Base-by-base conservation (phyloP, 495 filamentous ascomycete genomes). In the Penicillium samsonianum region DNA sequence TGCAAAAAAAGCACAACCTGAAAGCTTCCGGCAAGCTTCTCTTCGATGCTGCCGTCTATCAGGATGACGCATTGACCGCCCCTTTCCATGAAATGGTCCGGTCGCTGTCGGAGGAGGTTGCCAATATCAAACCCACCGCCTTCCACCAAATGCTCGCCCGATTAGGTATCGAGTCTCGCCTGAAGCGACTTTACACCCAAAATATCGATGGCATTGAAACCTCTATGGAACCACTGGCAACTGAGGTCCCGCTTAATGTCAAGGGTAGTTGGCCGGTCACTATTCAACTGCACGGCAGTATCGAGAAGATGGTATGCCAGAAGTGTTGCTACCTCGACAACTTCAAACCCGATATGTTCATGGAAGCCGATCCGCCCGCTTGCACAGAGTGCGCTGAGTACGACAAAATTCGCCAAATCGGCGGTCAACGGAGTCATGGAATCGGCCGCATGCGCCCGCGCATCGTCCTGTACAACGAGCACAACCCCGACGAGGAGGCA, bases 81-180 rank as follows among this genome's bases (percentile, higher is more conserved):
- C 88, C 87, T 4, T 98, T 98, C 78, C 95, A 98, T 71, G 86
- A 87, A 67, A 96, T 98, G 92, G 91, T 98, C 55, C 89, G 92
- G 64, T 84, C 87, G 65, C 81, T 98, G 55, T 91, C 91, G 30
- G 76, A 87, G 41, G 76, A 90, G 69, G 90, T 87, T 12, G 81
- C 84, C 58, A 80, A 83, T 44, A 91, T 92, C 33, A 74, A 87
- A 51, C 92, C 94, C 14, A 98, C 94, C 25, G 78, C 84, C 14
- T 98, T 98, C 68, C 94, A 98, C 77, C 88, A 96, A 69, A 83
- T 98, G 76, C 81, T 98, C 28, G 94, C 95, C 38, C 91, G 89
- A 5, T 77, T 98, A 12, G 90, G 92, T n/a, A 80, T 87, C 35
- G 90, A 97, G 70, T 90, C 87, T 42, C 90, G 94, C 3, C 78